Conservation (phyloP, 2,329 filamentous ascomycete species). For the Talaromyces sp. region DNA sequence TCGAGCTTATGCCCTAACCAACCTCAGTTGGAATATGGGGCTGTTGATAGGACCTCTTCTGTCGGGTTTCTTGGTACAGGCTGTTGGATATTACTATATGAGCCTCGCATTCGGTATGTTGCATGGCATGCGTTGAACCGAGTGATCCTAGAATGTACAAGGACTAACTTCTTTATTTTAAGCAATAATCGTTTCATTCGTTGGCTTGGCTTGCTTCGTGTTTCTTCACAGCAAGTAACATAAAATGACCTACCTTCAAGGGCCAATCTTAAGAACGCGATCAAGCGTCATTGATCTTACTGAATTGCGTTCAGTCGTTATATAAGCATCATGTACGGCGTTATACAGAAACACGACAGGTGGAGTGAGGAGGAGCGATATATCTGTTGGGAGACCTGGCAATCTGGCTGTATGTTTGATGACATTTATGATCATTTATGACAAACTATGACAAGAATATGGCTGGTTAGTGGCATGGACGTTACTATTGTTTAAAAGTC, state of each 20-base stretch:
- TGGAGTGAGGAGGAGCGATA: neutral
- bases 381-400: too few relatives aligned
- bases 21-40: conserved; percentile 16
- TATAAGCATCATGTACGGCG: neutral
- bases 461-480: too few relatives aligned
- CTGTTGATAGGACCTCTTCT: conserved; percentile 13
- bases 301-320: neutral
- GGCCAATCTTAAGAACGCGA: neutral
- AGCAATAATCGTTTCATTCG: conserved; percentile 1
- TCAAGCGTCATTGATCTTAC: neutral
- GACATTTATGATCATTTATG: neutral
- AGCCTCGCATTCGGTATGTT: conserved; percentile 12
- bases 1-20: conserved; percentile 15
- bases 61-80: conserved; percentile 9
- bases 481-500: neutral
- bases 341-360: neutral
- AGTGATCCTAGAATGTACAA: neutral
- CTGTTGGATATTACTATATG: conserved; percentile 18
- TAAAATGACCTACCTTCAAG: neutral
- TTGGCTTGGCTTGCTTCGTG: conserved; percentile 6
- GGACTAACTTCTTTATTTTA: neutral
- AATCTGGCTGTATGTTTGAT: too few relatives aligned
- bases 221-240: conserved; percentile 11
- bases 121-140: neutral
- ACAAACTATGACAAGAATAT: too few relatives aligned